Base-by-base conservation (phyloP, 208 protist species). In the Crithidia expoeki region DNA sequence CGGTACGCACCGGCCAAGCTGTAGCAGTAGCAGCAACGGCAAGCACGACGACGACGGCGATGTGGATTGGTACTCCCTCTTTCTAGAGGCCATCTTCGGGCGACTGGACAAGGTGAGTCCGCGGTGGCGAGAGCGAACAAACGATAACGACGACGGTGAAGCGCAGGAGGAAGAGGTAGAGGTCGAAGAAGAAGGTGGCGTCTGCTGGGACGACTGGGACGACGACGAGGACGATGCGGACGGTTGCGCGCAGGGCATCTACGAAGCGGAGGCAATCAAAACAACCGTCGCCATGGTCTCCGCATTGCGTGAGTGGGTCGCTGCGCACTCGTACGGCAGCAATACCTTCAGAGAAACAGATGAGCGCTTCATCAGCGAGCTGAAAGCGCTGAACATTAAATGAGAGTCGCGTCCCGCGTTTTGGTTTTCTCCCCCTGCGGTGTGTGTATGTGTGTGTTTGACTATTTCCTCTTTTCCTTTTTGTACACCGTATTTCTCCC, bases 201-300 rank as follows among this genome's bases (percentile, higher is more conserved):
- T 40, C 38, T 57, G 57, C 46, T 76, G 68, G 56, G 69, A 80
- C 58, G 79, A 79, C 79, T 85, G 80, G 76, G 80, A 89, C 70
- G 71, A 80, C 56, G 75, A 80, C 25, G 71, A 81, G 51, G 79
- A 80, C 27, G 72, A 70, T 17, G 77, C 56, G 21, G 81, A 72
- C 44, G 74, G 64, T 5, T 72, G 55, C 4, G 78, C 72, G 34
- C 70, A 83, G 52, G 73, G 71, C 44, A 77, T 87, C 51, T 74
- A 76, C 51, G 64, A 59, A 14, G 47, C 69, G 23, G 79, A 79
- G 27, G 83, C 81, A 51, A 30, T 88, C 27, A 68, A 55, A 25
- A 70, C 66, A 11, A 79, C 82, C 38, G 50, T 27, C 44, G 34
- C 49, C 19, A 46, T 80, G 38, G 67, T 87, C 28, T 60, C 65